A percentile compares a stretch with the other conserved stretches of the same genome.
phyloP scores from a whole-genome alignment of 495 filamentous ascomycete species.

The Xylaria telfairii region DNA sequence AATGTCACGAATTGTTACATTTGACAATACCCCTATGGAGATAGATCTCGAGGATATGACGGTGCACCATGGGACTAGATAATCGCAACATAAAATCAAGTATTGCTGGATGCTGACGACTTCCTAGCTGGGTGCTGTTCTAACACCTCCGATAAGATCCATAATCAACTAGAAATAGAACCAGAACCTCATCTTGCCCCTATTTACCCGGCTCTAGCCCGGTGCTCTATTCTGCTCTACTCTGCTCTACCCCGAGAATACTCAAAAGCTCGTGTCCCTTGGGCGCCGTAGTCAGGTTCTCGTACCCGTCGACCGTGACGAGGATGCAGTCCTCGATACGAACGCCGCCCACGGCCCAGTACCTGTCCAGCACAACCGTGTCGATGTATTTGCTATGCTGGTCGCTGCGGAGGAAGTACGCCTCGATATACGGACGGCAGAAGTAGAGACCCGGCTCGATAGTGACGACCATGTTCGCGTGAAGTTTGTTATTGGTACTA shows the following conservation, averaged over 20 bases:
- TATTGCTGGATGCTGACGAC: not conserved
- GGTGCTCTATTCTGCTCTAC: too few species aligned
- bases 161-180: not conserved
- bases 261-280: constrained; percentile 67
- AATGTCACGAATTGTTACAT: not conserved
- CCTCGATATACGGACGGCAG: constrained; percentile 64
- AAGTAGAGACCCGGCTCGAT: constrained; percentile 90
- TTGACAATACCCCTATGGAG: not conserved
- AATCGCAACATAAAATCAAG: not conserved
- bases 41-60: not conserved
- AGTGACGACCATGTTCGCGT: constrained; percentile 79
- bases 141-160: not conserved
- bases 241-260: constrained; percentile 39
- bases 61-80: not conserved
- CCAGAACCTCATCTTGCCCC: not conserved
- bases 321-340: constrained; percentile 93
- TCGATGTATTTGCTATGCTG: constrained; percentile 75
- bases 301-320: constrained; percentile 75
- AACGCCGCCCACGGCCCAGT: constrained; percentile 82
- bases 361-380: constrained; percentile 69
- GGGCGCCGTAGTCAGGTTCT: constrained; percentile 84
- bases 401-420: constrained; percentile 66
- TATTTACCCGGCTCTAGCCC: not conserved
- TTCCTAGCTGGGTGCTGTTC: not conserved
- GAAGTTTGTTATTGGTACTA: constrained; percentile 45